phyloP scores from a whole-genome alignment of 23 red algal genomes.

The Gracilaria gracilis region DNA sequence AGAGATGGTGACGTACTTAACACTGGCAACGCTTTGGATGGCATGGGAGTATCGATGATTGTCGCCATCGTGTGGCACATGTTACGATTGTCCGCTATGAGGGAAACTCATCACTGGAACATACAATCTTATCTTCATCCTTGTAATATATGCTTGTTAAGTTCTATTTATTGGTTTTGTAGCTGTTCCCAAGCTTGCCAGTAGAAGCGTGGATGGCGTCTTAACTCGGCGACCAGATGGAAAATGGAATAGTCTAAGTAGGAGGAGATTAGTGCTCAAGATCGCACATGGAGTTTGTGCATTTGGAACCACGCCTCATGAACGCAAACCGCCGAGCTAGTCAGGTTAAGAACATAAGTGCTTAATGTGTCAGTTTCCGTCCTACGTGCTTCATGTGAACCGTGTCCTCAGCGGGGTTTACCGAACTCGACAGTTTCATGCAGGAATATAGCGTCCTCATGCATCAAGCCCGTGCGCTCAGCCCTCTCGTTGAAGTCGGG shows the following conservation, averaged over 20 bases:
- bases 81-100: no score
- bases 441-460: constrained; percentile 33
- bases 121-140: no score
- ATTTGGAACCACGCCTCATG: neutral
- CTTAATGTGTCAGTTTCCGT: neutral
- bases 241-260: neutral
- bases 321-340: neutral
- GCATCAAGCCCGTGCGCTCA: constrained; percentile 10
- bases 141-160: neutral
- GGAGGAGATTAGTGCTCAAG: neutral
- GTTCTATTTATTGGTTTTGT: neutral
- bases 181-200: neutral
- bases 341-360: neutral
- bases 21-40: no score
- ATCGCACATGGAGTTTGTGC: neutral
- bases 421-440: constrained; percentile 41
- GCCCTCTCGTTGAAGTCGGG: neutral
- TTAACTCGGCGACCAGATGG: neutral
- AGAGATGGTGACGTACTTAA: no score
- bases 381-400: neutral
- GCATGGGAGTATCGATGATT: no score
- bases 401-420: constrained; percentile 6
- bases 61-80: no score
- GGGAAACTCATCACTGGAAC: no score
- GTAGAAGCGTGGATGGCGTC: neutral